A percentile compares a stretch with the other conserved stretches of the same genome.
Conservation (phyloP, 2,329 filamentous ascomycete species). For the Monilinia polystroma region DNA sequence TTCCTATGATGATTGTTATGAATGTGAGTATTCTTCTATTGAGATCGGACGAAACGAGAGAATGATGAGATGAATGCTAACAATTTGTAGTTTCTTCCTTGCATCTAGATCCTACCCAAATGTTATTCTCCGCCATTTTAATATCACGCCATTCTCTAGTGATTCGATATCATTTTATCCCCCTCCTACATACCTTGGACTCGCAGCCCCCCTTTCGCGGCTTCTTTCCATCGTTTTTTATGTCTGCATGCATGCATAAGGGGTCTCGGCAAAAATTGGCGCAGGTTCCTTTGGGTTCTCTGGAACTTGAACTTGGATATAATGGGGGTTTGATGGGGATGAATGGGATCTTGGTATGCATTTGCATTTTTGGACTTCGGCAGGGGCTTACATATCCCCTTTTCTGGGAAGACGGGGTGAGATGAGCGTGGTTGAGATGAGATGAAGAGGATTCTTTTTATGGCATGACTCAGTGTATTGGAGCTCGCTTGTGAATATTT, state of each 20-base stretch:
- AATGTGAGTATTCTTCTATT: slow-evolving; percentile 68
- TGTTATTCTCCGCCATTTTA: background rate
- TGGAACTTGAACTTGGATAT: background rate
- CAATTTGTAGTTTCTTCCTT: slow-evolving; percentile 44
- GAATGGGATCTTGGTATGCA: background rate
- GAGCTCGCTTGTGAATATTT: slow-evolving; percentile 7
- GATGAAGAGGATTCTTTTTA: background rate
- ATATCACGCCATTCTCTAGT: background rate
- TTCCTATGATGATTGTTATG: slow-evolving; percentile 97
- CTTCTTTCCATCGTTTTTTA: slow-evolving; percentile 10
- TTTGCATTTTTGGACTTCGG: background rate
- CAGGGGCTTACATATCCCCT: background rate
- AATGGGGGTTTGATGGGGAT: background rate
- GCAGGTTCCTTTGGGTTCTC: background rate
- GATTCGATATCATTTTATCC: background rate
- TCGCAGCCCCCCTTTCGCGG: background rate
- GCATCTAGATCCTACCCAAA: slow-evolving; percentile 41
- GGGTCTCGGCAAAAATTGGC: slow-evolving; percentile 12
- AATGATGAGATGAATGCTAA: background rate
- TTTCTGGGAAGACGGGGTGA: background rate
- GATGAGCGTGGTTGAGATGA: background rate
- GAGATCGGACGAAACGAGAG: slow-evolving; percentile 22
- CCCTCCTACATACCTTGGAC: background rate
- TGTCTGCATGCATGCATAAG: slow-evolving; percentile 13
- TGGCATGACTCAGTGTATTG: background rate